These are phyloP conservation scores for Allomyces macrogynus DNA, from an alignment of 192 early-diverging fungal genomes.

Conservation along the genomic window DNA sequence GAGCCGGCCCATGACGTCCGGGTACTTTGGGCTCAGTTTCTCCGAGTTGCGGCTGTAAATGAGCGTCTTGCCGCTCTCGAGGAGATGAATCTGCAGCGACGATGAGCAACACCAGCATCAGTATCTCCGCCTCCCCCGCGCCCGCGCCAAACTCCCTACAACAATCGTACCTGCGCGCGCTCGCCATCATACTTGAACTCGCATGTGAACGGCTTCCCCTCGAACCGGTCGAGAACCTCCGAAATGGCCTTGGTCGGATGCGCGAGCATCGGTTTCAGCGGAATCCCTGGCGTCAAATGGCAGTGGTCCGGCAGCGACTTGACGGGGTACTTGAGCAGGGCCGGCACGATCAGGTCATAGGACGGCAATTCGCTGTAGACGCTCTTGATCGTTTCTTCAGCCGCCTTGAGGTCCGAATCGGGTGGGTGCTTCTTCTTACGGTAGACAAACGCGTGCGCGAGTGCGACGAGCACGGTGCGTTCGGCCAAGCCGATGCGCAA, in stretches of 20 bases:
- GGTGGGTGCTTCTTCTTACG: conserved; percentile 10
- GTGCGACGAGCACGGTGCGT: conserved; percentile 65
- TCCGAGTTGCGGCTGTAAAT: conserved; percentile 92
- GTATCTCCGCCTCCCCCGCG: neutral
- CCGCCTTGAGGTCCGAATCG: conserved; percentile 14
- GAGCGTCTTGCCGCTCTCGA: conserved; percentile 49
- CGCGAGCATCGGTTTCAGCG: conserved; percentile 97
- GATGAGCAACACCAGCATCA: neutral
- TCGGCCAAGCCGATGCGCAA: conserved; percentile 92
- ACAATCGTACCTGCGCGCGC: conserved; percentile 51
- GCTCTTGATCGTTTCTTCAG: conserved; percentile 29
- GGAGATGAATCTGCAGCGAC: conserved; percentile 49
- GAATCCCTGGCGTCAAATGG: conserved; percentile 83
- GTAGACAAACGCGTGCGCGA: conserved; percentile 65
- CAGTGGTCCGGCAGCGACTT: conserved; percentile 47
- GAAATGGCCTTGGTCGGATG: conserved; percentile 88
- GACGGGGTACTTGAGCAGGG: conserved; percentile 56
- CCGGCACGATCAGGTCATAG: conserved; percentile 83
- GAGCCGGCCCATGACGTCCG: conserved; percentile 68
- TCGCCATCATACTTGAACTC: conserved; percentile 99
- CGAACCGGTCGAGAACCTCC: conserved; percentile 86
- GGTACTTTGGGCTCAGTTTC: conserved; percentile 79
- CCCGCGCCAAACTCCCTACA: neutral
- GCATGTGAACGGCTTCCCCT: conserved; percentile 79
- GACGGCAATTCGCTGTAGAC: conserved; percentile 69